Percentiles rank a stretch among this genome's conserved stretches.
Conservation (phyloP, 2,329 filamentous ascomycete genomes). For the Botrytis hyacinthi region DNA sequence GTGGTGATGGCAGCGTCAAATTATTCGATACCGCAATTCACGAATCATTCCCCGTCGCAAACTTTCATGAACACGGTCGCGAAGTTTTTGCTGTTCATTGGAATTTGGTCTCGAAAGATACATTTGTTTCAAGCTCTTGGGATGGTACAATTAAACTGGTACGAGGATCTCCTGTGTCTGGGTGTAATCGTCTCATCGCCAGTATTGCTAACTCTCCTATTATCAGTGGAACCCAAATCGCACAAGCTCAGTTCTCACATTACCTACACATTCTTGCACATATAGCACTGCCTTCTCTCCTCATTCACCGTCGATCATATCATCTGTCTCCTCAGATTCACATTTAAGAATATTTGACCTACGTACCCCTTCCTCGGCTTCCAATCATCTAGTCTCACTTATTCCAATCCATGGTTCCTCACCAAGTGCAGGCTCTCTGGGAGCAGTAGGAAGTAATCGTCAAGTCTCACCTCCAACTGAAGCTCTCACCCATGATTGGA, state of each 20-base stretch:
- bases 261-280: slow-evolving; percentile 90
- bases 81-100: slow-evolving; percentile 92
- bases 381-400: slow-evolving; percentile 79
- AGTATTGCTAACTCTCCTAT: slow-evolving; percentile 11
- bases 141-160: slow-evolving; percentile 92
- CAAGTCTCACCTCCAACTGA: slow-evolving; percentile 51
- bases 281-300: slow-evolving; percentile 92
- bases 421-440: slow-evolving; percentile 35
- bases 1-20: slow-evolving; percentile 91
- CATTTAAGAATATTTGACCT: slow-evolving; percentile 90
- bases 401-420: slow-evolving; percentile 75
- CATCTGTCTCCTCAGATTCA: slow-evolving; percentile 84
- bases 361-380: slow-evolving; percentile 77
- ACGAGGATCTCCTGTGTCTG: slow-evolving; percentile 31
- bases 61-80: slow-evolving; percentile 88
- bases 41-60: slow-evolving; percentile 78
- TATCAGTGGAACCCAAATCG: slow-evolving; percentile 78
- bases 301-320: slow-evolving; percentile 80
- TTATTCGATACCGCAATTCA: slow-evolving; percentile 82
- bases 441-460: slow-evolving; percentile 31
- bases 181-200: background rate
- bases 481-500: slow-evolving; percentile 95
- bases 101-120: slow-evolving; percentile 89
- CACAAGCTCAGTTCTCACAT: slow-evolving; percentile 71
- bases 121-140: slow-evolving; percentile 90